Evolutionary conservation across 129 eudicot genomes (phyloP).

Genomic region (Artemisia argyi): DNA sequence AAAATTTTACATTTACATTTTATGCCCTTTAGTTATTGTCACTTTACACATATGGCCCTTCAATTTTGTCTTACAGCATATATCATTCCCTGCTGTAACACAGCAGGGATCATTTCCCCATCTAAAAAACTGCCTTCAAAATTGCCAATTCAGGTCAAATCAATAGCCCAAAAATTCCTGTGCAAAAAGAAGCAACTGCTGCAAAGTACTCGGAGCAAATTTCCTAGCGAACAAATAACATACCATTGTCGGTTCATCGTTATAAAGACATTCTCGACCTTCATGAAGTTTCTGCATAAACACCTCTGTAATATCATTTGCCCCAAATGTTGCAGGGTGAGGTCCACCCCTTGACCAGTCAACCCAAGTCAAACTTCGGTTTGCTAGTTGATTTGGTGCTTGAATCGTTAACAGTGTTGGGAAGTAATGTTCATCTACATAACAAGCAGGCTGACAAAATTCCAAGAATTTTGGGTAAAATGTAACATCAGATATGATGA

Average conservation of each 20-base stretch:
- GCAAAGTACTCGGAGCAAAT: slow-evolving; percentile 82
- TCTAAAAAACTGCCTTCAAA: slow-evolving; percentile 29
- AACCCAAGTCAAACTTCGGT: slow-evolving; percentile 63
- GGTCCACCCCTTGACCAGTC: slow-evolving; percentile 79
- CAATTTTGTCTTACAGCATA: too few relatives aligned
- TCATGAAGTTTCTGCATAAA: slow-evolving; percentile 61
- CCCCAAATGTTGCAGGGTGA: slow-evolving; percentile 71
- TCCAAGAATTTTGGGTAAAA: slow-evolving; percentile 67
- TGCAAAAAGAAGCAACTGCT: slow-evolving; percentile 54
- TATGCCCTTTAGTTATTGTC: too few relatives aligned
- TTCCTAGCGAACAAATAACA: slow-evolving; percentile 82
- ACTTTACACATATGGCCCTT: too few relatives aligned
- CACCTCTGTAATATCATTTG: slow-evolving; percentile 46
- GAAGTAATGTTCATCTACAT: slow-evolving; percentile 71
- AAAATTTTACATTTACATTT: too few relatives aligned
- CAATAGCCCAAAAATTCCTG: slow-evolving; percentile 63
- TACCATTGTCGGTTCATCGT: slow-evolving; percentile 40
- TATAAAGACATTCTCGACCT: slow-evolving; percentile 53
- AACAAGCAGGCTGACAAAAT: slow-evolving; percentile 72
- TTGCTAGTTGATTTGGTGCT: slow-evolving; percentile 54
- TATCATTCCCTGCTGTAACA: too few relatives aligned
- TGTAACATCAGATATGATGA: slow-evolving; percentile 56
- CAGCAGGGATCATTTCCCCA: too few relatives aligned
- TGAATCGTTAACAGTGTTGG: slow-evolving; percentile 57
- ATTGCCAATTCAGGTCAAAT: slow-evolving; percentile 25